Evolutionary conservation across 768 basidiomycete genomes (phyloP), one percentile per base, ranked within the genome.

Genomic region (Mycena leptocephala): DNA sequence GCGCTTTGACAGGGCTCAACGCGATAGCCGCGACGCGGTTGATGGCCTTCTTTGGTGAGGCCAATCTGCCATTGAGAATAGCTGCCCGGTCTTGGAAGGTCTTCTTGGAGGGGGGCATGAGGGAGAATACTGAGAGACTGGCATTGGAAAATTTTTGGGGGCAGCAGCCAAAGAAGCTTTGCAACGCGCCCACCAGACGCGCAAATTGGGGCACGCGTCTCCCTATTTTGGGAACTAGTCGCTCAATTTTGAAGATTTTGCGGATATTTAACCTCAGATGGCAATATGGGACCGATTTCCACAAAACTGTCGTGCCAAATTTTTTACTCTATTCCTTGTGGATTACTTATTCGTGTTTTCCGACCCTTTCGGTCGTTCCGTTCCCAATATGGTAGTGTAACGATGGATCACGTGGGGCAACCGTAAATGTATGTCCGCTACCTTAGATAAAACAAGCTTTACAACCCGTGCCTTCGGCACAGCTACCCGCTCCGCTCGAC

Each of bases 321-420:
- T 66, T 33, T 20, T 22, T 46, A 66, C 46, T 66, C 8, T 24
- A 51, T 13, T 26, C 46, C 2, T 51, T 66, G 64, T 48, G 32
- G 24, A 66, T 41, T 32, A 51, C 9, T 32, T 30, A 66, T n/a
- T 66, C 59, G 64, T 8, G 30, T 53, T 26, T 48, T 66, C 48
- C n/a, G n/a, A n/a, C n/a, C n/a, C n/a, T 66, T 32, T 64, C 46
- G 28, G n/a, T n/a, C n/a, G 30, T 46, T 48, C 26, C 46, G 13
- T 48, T 46, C 64, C 64, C 41, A 66, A 66, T 48, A 66, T 46
- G 64, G 41, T 43, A 10, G 18, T 43, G 41, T 43, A 8, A 43
- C 41, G 18, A 2, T 8, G 32, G 56, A 70, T 70, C 68, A 70
- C 68, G 68, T 70, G 68, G 68, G 68, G 68, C 18, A 70, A 70